Conservation (phyloP, 805 yeast species). For the Priceomyces haplophilus region DNA sequence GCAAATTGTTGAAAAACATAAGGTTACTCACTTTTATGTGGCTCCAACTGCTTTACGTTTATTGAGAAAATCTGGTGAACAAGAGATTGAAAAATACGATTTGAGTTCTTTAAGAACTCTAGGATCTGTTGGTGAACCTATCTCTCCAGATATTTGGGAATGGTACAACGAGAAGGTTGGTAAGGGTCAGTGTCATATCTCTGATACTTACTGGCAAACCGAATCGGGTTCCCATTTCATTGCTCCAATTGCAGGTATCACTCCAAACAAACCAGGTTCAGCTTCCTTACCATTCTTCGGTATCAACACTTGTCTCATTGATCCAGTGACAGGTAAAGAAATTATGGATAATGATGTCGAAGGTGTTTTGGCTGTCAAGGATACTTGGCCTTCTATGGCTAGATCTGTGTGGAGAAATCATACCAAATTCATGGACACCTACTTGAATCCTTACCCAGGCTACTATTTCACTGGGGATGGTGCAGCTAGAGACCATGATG, state of each 20-base stretch:
- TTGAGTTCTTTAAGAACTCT: slow-evolving; percentile 62
- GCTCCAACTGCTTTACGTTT: slow-evolving; percentile 83
- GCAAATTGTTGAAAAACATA: slow-evolving; percentile 69
- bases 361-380: slow-evolving; percentile 72
- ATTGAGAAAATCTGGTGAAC: slow-evolving; percentile 70
- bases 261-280: slow-evolving; percentile 82
- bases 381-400: slow-evolving; percentile 84
- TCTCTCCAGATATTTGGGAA: slow-evolving; percentile 83
- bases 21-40: slow-evolving; percentile 75
- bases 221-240: slow-evolving; percentile 81
- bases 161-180: slow-evolving; percentile 78
- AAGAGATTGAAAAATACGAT: slow-evolving; percentile 58
- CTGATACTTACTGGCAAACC: slow-evolving; percentile 89
- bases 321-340: slow-evolving; percentile 72
- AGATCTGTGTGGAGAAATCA: slow-evolving; percentile 80
- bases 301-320: slow-evolving; percentile 67
- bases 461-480: slow-evolving; percentile 88
- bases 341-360: slow-evolving; percentile 67
- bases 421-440: slow-evolving; percentile 73
- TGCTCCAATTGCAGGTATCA: slow-evolving; percentile 69
- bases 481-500: slow-evolving; percentile 81
- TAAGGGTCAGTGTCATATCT: slow-evolving; percentile 63
- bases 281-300: slow-evolving; percentile 86
- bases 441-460: slow-evolving; percentile 77
- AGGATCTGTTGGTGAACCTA: slow-evolving; percentile 87